phyloP scores from a whole-genome alignment of 1,139 yeast genomes.

The Wickerhamiella infanticola region DNA sequence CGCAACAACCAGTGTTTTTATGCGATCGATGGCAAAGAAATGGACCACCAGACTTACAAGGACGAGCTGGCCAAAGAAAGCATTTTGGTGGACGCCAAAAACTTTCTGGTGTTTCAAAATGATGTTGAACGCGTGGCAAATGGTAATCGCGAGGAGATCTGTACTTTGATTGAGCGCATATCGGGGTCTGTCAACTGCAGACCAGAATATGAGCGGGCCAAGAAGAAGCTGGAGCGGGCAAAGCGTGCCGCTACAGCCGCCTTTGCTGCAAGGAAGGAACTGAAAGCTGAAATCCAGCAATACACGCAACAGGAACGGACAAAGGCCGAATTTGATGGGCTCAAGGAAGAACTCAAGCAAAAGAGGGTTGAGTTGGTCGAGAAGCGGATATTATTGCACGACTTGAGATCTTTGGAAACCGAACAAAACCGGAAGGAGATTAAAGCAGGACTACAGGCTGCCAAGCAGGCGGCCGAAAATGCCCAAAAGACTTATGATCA shows the following conservation, averaged over 20 bases:
- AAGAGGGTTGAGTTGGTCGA: slow-evolving; percentile 4
- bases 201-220: slow-evolving; percentile 42
- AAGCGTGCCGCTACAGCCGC: neutral
- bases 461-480: neutral
- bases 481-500: neutral
- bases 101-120: slow-evolving; percentile 91
- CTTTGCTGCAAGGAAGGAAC: slow-evolving; percentile 4
- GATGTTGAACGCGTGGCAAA: slow-evolving; percentile 91
- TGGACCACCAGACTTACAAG: slow-evolving; percentile 51
- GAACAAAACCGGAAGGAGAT: neutral
- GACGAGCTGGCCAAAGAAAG: slow-evolving; percentile 60
- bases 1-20: neutral
- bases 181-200: slow-evolving; percentile 64
- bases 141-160: slow-evolving; percentile 63
- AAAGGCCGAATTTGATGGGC: neutral
- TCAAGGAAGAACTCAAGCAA: slow-evolving; percentile 33
- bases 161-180: slow-evolving; percentile 61
- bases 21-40: slow-evolving; percentile 41
- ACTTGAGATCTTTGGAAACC: neutral
- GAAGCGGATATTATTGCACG: slow-evolving; percentile 2
- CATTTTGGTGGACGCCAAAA: slow-evolving; percentile 75
- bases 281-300: slow-evolving; percentile 8
- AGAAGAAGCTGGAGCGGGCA: slow-evolving; percentile 6
- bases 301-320: slow-evolving; percentile 5
- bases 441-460: neutral